phyloP scores from a whole-genome alignment of 2,329 filamentous ascomycete genomes.

The Ophiostoma ips region DNA sequence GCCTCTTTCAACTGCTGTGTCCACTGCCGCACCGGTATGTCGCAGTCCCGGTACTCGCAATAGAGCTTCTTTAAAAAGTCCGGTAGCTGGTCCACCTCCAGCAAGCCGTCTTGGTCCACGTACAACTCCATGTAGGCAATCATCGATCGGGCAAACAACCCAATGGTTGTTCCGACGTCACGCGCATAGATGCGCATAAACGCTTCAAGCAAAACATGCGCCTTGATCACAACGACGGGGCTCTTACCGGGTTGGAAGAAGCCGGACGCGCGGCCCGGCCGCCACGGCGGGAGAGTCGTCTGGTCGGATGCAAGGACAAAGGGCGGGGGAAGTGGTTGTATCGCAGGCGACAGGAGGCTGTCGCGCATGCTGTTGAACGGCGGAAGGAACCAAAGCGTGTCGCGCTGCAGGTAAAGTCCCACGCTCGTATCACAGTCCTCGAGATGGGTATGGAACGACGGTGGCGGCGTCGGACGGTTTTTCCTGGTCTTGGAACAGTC shows the following conservation, averaged over 20 bases:
- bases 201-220: constrained; percentile 17
- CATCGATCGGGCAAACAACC: constrained; percentile 15
- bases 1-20: background rate
- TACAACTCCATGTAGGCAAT: constrained; percentile 16
- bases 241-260: constrained; percentile 9
- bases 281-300: constrained; percentile 14
- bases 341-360: constrained; percentile 5
- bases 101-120: constrained; percentile 16
- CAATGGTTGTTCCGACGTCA: constrained; percentile 12
- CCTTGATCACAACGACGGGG: constrained; percentile 13
- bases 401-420: constrained; percentile 15
- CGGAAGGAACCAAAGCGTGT: constrained; percentile 17
- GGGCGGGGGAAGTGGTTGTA: constrained; percentile 7
- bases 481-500: background rate
- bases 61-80: constrained; percentile 1
- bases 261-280: constrained; percentile 13
- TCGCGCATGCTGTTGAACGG: constrained; percentile 8
- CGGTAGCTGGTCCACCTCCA: constrained; percentile 14
- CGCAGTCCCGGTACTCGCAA: background rate
- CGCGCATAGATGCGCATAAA: constrained; percentile 16
- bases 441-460: constrained; percentile 1
- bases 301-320: constrained; percentile 16
- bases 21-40: background rate
- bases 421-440: constrained; percentile 12
- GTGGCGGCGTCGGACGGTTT: background rate